A percentile compares a stretch with the other conserved stretches of the same genome.
Conservation (phyloP, 345 rosid genomes). For the Acer saccharum region DNA sequence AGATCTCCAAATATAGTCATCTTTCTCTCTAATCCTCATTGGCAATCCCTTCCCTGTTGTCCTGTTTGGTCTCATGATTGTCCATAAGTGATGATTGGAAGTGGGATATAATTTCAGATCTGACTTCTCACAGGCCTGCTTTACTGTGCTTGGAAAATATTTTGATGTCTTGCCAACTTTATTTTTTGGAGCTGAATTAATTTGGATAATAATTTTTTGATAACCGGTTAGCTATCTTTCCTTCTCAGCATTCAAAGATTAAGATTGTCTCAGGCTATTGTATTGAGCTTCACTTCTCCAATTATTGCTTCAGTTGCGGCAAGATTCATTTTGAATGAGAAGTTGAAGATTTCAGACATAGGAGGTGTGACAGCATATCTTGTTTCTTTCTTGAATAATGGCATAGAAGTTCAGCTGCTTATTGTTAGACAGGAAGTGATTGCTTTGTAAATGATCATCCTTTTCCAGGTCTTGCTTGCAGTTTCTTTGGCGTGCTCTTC, state of each 20-base stretch:
- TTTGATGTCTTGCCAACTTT: slow-evolving; percentile 6
- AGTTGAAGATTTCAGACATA: slow-evolving; percentile 69
- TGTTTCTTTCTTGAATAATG: slow-evolving; percentile 14
- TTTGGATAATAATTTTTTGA: neutral
- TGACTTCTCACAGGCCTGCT: neutral
- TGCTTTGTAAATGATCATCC: slow-evolving; percentile 22
- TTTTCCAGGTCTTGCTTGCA: slow-evolving; percentile 87
- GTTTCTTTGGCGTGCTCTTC: slow-evolving; percentile 83
- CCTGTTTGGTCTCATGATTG: too few species aligned
- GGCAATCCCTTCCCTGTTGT: too few species aligned
- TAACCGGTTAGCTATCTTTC: slow-evolving; percentile 19
- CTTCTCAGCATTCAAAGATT: slow-evolving; percentile 80
- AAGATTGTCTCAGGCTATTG: slow-evolving; percentile 73
- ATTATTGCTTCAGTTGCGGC: slow-evolving; percentile 78
- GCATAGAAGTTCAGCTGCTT: slow-evolving; percentile 12
- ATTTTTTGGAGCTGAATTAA: slow-evolving; percentile 13
- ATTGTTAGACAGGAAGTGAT: slow-evolving; percentile 15
- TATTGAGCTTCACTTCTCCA: slow-evolving; percentile 79
- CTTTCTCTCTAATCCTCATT: neutral
- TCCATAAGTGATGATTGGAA: neutral
- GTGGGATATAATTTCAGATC: neutral
- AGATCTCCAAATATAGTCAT: neutral
- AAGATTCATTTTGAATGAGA: slow-evolving; percentile 69
- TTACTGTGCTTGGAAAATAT: slow-evolving; percentile 7
- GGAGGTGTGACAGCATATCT: slow-evolving; percentile 53